Base-by-base conservation (phyloP, 768 basidiomycete genomes). In the Calocera viscosa region DNA sequence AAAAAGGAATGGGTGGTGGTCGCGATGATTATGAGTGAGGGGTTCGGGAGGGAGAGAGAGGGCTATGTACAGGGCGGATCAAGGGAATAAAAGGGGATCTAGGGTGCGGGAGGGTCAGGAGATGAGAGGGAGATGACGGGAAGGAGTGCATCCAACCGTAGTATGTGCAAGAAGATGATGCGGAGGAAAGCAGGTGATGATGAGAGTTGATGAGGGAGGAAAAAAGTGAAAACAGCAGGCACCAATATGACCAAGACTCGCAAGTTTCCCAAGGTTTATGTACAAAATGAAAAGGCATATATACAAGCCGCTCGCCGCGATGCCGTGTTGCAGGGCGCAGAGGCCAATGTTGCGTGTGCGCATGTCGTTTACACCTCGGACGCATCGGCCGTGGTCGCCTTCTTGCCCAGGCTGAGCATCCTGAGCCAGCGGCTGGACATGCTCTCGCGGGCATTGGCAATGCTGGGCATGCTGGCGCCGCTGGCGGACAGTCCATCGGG, bases 31-130 rank as follows among this genome's bases (percentile, higher is more conserved):
- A 65, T 49, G 38, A 30, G 24, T 35, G 41, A 24, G 34, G n/a
- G 32, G 24, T 32, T n/a, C 22, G 67, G 32, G 64, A 64, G 11
- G n/a, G 19, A n/a, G 67, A 65, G n/a, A 19, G 5, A 47, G 64
- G 1, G 47, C 49, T 17, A 11, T 65, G 26, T 28, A 47, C 65
- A 33, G 65, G 17, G 65, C 65, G 67, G 14, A 28, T 49, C 35
- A 40, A 67, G 38, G 65, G 64, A 64, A 65, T 64, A 28, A 47
- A 30, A 14, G 64, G 49, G 67, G 38, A 65, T 65, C 65, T 64
- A 65, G 38, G 39, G 67, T 67, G 64, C 33, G 24, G 26, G n/a
- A n/a, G 26, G 41, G 17, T n/a, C 14, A 8, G 32, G 60, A 49
- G 32, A 22, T 49, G 35, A 33, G 35, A 19, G 33, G 32, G 64